Percentiles rank a stretch among this genome's conserved stretches.
phyloP scores from a whole-genome alignment of 2,329 filamentous ascomycete genomes.

The Chrysoporthe deuterocubensis region DNA sequence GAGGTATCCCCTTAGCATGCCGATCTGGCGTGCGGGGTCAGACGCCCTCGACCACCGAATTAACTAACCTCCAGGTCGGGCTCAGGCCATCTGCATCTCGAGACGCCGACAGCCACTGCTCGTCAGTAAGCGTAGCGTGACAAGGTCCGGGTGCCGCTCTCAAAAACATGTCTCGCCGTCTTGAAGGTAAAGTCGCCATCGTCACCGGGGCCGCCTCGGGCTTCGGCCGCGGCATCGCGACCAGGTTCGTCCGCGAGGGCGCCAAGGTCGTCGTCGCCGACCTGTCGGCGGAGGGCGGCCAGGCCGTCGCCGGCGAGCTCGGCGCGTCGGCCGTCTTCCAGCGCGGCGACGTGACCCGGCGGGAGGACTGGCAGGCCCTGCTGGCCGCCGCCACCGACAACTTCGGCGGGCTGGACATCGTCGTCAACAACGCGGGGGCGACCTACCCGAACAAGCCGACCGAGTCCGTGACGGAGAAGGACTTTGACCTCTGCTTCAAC shows the following conservation, averaged over 20 bases:
- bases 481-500: constrained; percentile 69
- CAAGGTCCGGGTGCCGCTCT: too few relatives aligned
- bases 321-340: constrained; percentile 45
- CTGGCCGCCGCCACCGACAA: constrained; percentile 49
- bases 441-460: constrained; percentile 67
- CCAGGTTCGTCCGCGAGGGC: constrained; percentile 36
- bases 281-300: constrained; percentile 51
- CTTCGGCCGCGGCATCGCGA: constrained; percentile 60
- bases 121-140: neutral
- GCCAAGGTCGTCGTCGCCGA: constrained; percentile 44
- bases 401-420: constrained; percentile 58
- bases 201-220: constrained; percentile 60
- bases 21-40: constrained; percentile 22
- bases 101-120: neutral
- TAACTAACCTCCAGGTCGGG: too few relatives aligned
- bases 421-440: constrained; percentile 66
- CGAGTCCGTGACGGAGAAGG: constrained; percentile 64
- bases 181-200: constrained; percentile 59
- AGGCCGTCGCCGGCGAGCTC: constrained; percentile 47
- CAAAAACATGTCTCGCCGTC: constrained; percentile 36
- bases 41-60: neutral
- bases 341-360: constrained; percentile 54
- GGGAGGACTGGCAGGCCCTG: constrained; percentile 56
- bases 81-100: neutral
- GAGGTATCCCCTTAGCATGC: neutral